phyloP scores from a whole-genome alignment of 2,329 filamentous ascomycete genomes.

The Hypoxylon sp. region DNA sequence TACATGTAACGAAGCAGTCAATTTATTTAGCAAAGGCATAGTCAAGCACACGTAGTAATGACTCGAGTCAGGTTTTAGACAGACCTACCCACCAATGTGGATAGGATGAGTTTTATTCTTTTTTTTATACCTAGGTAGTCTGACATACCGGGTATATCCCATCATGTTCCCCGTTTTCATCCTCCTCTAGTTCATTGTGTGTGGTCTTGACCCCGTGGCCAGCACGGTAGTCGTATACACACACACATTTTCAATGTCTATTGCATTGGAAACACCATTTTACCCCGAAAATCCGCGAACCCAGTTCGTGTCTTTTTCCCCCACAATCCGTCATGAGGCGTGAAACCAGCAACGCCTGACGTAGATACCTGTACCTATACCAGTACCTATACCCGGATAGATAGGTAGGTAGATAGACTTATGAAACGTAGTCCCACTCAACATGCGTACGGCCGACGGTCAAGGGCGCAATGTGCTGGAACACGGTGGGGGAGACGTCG shows the following conservation, averaged over 20 bases:
- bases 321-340: background rate
- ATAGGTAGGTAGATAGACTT: background rate
- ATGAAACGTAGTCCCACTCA: constrained; percentile 42
- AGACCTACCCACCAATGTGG: too few species aligned
- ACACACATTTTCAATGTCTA: background rate
- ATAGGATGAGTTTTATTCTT: too few species aligned
- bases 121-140: too few species aligned
- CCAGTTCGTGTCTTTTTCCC: background rate
- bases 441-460: constrained; percentile 47
- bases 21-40: too few species aligned
- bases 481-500: constrained; percentile 52
- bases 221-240: constrained; percentile 3
- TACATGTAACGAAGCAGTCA: too few species aligned
- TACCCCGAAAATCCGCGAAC: background rate
- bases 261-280: background rate
- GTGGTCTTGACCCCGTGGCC: constrained; percentile 5
- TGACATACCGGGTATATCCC: too few species aligned
- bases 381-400: too few species aligned
- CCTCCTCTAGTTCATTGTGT: background rate
- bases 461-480: constrained; percentile 45
- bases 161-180: background rate
- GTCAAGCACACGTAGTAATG: too few species aligned
- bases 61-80: too few species aligned
- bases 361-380: too few species aligned
- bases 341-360: background rate